Conservation (phyloP, 306 rosid genomes). For the Geum urbanum region DNA sequence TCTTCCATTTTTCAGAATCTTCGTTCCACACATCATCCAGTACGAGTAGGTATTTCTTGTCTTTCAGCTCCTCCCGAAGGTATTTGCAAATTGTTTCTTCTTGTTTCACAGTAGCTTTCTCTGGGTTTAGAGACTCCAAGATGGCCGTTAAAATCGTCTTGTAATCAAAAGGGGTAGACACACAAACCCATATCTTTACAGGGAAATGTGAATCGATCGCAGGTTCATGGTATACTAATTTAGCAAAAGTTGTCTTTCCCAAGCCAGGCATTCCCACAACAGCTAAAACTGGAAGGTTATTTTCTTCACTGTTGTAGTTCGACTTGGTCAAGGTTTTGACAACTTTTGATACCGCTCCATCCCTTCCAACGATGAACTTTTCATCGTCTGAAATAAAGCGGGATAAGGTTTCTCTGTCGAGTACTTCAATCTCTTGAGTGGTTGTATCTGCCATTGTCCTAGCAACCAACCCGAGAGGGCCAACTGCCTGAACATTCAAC, state of each 20-base stretch:
- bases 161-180: conserved; percentile 16
- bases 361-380: neutral
- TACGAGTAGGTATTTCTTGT: conserved; percentile 21
- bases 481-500: neutral
- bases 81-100: neutral
- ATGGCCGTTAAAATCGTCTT: conserved; percentile 14
- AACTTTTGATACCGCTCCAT: neutral
- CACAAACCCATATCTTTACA: conserved; percentile 24
- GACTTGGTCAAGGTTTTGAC: neutral
- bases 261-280: conserved; percentile 27
- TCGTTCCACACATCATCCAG: conserved; percentile 29
- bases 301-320: neutral
- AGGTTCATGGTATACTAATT: conserved; percentile 8
- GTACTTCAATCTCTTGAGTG: neutral
- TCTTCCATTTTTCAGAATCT: conserved; percentile 1
- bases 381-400: neutral
- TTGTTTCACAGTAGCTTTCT: neutral
- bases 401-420: neutral
- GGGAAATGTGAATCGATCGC: neutral
- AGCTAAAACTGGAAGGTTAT: conserved; percentile 2
- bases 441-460: neutral
- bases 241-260: conserved; percentile 20
- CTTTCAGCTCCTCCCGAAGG: conserved; percentile 1
- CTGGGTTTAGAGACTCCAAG: neutral
- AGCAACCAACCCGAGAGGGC: conserved; percentile 15